Evolutionary conservation across 2,329 filamentous ascomycete genomes (phyloP), one percentile per base, ranked within the genome.

Genomic region (Spiromastix sp.): DNA sequence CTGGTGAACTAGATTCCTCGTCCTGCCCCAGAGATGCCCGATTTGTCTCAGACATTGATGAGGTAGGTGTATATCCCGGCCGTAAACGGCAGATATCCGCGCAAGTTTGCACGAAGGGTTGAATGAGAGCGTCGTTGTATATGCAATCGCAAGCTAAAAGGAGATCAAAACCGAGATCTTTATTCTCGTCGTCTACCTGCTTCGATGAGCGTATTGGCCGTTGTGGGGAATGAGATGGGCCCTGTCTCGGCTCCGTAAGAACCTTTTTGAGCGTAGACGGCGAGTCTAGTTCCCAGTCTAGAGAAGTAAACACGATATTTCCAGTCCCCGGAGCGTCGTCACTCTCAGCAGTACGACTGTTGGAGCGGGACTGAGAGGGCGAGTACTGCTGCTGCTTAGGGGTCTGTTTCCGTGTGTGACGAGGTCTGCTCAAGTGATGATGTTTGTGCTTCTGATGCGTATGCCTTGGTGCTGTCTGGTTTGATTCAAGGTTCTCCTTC

Each of bases 141-240:
- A 98, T 81, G 58, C 87, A 95, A 58, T 98, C 91, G 52, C 85
- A 93, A 3, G 86, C 85, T 22, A 96, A 56, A 8, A 96, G 66
- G 10, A 77, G 60, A 49, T 93, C 81, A 45, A 91, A 80, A 38
- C 71, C 69, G 3, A 37, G 42, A 30, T 55, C 49, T 47, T 52
- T 29, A 42, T 50, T 38, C 26, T 52, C 36, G 11, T 38, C 30
- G 5, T 18, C 32, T 10, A 33, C 30, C 7, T 34, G 18, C 17
- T 24, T 33, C 27, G 6, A 7, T 21, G 9, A 2, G 12, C 11
- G 9, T 30, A 8, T 27, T 24, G 26, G 11, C n/a, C 21, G 21
- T 7, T n/a, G 21, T n/a, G 21, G 7, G n/a, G 21, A 24, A n/a
- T 7, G n/a, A 7, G 7, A 7, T 7, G 21, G 21, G 7, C n/a